phyloP scores from a whole-genome alignment of 129 eudicot species.

The Apium graveolens region DNA sequence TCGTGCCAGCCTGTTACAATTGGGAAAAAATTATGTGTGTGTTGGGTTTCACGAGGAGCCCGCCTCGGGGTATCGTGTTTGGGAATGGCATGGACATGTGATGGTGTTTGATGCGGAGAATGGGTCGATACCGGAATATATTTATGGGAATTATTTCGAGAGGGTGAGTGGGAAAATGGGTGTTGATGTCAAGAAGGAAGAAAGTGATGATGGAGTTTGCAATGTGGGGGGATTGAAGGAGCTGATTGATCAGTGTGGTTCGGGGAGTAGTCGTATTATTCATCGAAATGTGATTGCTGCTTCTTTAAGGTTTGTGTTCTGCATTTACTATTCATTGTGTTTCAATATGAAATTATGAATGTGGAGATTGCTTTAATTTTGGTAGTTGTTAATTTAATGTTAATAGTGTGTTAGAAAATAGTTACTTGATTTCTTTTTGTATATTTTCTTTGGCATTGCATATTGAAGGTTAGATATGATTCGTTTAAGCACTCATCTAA shows the following conservation, averaged over 20 bases:
- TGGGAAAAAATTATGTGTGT: constrained; percentile 5
- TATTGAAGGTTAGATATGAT: not conserved
- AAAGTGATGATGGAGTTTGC: not conserved
- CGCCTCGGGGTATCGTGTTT: not conserved
- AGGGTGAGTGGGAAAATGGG: not conserved
- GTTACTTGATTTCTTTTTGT: not conserved
- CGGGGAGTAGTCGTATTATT: not conserved
- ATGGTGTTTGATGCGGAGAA: constrained; percentile 6
- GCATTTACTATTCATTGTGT: not conserved
- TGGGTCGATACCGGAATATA: not conserved
- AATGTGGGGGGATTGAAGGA: constrained; percentile 9
- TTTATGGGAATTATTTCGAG: constrained; percentile 12
- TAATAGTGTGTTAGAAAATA: not conserved
- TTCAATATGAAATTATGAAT: too few relatives aligned
- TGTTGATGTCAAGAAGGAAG: not conserved
- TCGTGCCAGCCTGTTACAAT: constrained; percentile 4
- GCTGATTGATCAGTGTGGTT: constrained; percentile 1
- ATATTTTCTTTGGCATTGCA: not conserved
- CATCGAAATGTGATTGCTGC: not conserved
- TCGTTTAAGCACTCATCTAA: too few relatives aligned
- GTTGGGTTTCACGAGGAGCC: constrained; percentile 7
- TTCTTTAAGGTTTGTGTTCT: not conserved
- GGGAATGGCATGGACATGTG: constrained; percentile 9
- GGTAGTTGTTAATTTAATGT: not conserved
- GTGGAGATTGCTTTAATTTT: not conserved